Evolutionary conservation across 129 eudicot species (phyloP).

Genomic region (Escallonia herrerae): DNA sequence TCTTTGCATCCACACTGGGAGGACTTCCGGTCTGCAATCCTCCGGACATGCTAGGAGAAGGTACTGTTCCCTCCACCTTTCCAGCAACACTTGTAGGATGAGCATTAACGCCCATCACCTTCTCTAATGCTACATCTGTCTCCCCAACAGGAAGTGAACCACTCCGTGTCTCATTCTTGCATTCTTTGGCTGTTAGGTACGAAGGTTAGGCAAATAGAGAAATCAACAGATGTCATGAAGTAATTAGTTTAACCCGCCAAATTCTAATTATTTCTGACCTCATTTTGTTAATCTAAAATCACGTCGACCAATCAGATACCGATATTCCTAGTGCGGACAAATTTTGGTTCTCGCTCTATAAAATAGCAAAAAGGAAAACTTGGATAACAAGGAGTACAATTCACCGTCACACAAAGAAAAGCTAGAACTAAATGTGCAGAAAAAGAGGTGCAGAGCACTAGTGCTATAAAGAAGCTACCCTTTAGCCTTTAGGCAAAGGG

Average conservation of each 20-base stretch:
- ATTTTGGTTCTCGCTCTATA: no score
- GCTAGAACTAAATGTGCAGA: no score
- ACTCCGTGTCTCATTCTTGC: conserved; percentile 34
- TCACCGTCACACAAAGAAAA: no score
- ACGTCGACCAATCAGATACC: background rate
- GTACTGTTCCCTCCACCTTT: conserved; percentile 29
- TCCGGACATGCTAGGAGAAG: conserved; percentile 31
- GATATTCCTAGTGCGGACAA: background rate
- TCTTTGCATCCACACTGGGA: conserved; percentile 30
- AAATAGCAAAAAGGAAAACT: no score
- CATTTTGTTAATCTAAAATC: background rate
- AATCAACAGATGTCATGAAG: background rate
- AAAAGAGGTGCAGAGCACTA: no score
- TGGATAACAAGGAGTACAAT: no score
- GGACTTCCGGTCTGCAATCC: conserved; percentile 52
- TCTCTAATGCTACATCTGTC: conserved; percentile 37
- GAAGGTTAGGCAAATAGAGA: background rate
- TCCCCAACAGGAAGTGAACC: conserved; percentile 26
- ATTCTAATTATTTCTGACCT: no score
- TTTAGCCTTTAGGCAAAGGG: no score
- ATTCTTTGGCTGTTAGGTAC: conserved; percentile 25
- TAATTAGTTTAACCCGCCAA: background rate
- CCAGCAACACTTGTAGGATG: conserved; percentile 30
- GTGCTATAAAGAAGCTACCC: no score
- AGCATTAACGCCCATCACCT: conserved; percentile 28